Evolutionary conservation across 805 yeast genomes (phyloP).

Genomic region (Yarrowia sp.): DNA sequence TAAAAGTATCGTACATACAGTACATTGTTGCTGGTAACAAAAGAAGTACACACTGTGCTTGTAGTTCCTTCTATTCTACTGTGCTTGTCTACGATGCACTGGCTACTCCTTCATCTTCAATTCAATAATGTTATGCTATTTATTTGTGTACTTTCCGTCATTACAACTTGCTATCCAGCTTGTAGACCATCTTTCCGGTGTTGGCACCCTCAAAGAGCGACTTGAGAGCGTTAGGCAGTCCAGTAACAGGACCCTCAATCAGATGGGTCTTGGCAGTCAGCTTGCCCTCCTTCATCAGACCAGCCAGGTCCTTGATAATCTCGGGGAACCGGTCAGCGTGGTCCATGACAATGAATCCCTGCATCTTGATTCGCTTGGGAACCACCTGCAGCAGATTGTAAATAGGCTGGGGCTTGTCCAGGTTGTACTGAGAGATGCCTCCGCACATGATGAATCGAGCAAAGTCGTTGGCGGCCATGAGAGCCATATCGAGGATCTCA

Average conservation of each 20-base stretch:
- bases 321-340: constrained; percentile 14
- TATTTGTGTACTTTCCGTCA: not conserved
- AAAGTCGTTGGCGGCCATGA: constrained; percentile 20
- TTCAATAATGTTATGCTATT: not conserved
- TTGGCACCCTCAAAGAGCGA: constrained; percentile 27
- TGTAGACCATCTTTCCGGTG: constrained; percentile 26
- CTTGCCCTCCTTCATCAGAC: constrained; percentile 6
- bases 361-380: constrained; percentile 26
- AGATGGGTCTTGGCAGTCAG: constrained; percentile 12
- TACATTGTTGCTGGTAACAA: too few relatives aligned
- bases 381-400: not conserved
- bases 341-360: constrained; percentile 27
- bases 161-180: constrained; percentile 1
- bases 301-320: constrained; percentile 18
- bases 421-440: constrained; percentile 26
- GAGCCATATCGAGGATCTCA: constrained; percentile 27
- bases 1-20: too few relatives aligned
- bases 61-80: too few relatives aligned
- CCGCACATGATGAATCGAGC: constrained; percentile 28
- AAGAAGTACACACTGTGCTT: too few relatives aligned
- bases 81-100: too few relatives aligned
- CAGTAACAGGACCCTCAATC: constrained; percentile 25
- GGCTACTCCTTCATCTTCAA: too few relatives aligned
- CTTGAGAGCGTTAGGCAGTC: constrained; percentile 23
- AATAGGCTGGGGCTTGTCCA: constrained; percentile 18